A percentile compares a stretch with the other conserved stretches of the same genome.
phyloP scores from a whole-genome alignment of 768 basidiomycete species.

The Piloderma croceum region DNA sequence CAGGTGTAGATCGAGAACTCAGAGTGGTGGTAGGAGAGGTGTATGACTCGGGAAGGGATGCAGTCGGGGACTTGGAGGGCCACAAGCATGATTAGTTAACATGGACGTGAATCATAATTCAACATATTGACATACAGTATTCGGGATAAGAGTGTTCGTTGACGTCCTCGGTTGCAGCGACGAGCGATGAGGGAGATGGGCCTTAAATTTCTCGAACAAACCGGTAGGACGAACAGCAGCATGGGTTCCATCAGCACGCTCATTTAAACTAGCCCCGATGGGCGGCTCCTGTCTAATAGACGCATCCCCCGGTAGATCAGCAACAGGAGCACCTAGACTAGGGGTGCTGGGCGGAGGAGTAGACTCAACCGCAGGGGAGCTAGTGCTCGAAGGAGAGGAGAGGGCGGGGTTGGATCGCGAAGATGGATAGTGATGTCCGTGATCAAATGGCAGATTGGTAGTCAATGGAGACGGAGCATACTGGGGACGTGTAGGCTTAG shows the following conservation, averaged over 20 bases:
- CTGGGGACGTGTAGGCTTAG: constrained; percentile 5
- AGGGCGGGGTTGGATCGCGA: constrained; percentile 44
- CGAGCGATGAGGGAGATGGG: constrained; percentile 13
- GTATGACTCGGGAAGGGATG: constrained; percentile 26
- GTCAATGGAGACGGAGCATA: constrained; percentile 30
- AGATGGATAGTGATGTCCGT: constrained; percentile 23
- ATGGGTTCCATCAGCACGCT: too few relatives aligned
- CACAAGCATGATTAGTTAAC: too few relatives aligned
- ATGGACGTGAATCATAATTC: too few relatives aligned
- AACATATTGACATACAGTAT: too few relatives aligned
- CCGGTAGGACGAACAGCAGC: too few relatives aligned
- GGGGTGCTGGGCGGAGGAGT: constrained; percentile 72
- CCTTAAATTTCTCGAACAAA: constrained; percentile 16
- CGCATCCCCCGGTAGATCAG: constrained; percentile 34
- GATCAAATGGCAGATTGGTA: constrained; percentile 28
- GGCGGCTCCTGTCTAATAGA: constrained; percentile 27
- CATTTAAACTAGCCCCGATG: too few relatives aligned
- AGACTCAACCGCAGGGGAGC: constrained; percentile 59
- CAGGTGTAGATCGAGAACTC: constrained; percentile 20
- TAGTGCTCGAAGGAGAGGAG: constrained; percentile 66
- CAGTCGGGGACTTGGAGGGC: constrained; percentile 34
- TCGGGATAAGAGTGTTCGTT: constrained; percentile 3
- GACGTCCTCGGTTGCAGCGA: constrained; percentile 22
- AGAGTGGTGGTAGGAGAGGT: constrained; percentile 26
- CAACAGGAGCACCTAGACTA: constrained; percentile 40